Evolutionary conservation across 176 grass and related monocot species (phyloP), one percentile per base, ranked within the genome.

Genomic region (Cenchrus purpureus): DNA sequence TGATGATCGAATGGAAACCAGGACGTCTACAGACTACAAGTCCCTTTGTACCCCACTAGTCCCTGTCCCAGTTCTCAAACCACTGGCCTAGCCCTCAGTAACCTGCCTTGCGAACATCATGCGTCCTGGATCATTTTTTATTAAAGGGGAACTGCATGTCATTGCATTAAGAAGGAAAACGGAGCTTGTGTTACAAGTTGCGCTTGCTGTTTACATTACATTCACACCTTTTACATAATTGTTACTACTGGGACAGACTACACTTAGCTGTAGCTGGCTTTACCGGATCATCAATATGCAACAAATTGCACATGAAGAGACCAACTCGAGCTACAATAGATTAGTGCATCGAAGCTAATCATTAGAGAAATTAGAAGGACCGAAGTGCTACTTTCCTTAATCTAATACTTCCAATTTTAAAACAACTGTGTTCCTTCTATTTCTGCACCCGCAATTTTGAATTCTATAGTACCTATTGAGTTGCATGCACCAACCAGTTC

Each of bases 311-410:
- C 14, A 68, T 80, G 76, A 71, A 44, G 45, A 57, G 64, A 64
- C 34, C 2, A 16, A 7, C n/a, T 79, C 1, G 51, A 82, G 22
- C 49, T 82, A 77, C 12, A 50, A 77, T 77, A 28, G 31, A 78
- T 34, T 78, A 58, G n/a, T 12, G 7, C 34, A n/a, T 8, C 65
- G 17, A 62, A 61, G 61, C 40, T n/a, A 71, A 54, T 73, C 56
- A 48, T 61, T 48, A 46, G 48, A 0, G 10, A 48, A 71, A 71
- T 11, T 57, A 65, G 63, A 86, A 48, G 37, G 65, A 37, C 14
- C 77, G 82, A 82, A 58, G 66, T 82, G 64, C 20, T 10, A 86
- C 80, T 62, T 86, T 42, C 49, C 17, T 37, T 76, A 77, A 62
- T 46, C 37, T 40, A 48, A 16, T 66, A 66, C 1, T n/a, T 90